Base-by-base conservation (phyloP, 345 rosid species). In the Citrus australasica region DNA sequence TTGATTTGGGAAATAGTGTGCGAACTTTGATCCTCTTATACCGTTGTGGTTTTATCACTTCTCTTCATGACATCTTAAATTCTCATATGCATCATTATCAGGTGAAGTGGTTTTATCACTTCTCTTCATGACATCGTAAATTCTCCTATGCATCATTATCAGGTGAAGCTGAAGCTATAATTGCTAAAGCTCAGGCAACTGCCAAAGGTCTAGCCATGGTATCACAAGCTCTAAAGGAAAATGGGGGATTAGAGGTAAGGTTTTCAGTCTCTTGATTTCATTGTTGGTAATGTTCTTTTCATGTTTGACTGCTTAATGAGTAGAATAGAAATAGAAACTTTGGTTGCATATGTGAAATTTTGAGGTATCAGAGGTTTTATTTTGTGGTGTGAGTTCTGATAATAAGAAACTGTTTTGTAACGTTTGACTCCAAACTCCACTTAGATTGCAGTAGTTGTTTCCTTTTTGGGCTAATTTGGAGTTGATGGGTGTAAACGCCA, bases 121-220 rank as follows among this genome's bases (percentile, higher is more conserved):
- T 73, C 56, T 67, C 65, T 35, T 21, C 73, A 32, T 33, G 11
- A 21, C 19, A 5, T 53, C 71, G 14, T 62, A 28, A 61, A 62
- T 37, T 79, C n/a, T 59, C 35, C 55, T 51, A 8, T 78, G 42
- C 67, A 32, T 69, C 35, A 73, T 68, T 70, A 76, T 85, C 87
- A 95, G 98, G 99, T 87, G 99, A 93, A 73, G 99, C 97, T 13
- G 91, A 91, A 83, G 98, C 99, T 66, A 92, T 96, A 73, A 78
- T 91, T 82, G 97, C 95, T 81, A 91, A 75, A 87, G 94, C 98
- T 58, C 85, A 89, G 76, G 98, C 99, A 80, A 92, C 97, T 53
- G 90, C 97, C 17, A 85, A 84, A 83, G 97, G 94, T 40, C 82
- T 96, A 79, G 84, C 82, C 76, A 67, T 88, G 90, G 86, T 94